Base-by-base conservation (phyloP, 345 rosid species). In the Capsella bursapastoris region DNA sequence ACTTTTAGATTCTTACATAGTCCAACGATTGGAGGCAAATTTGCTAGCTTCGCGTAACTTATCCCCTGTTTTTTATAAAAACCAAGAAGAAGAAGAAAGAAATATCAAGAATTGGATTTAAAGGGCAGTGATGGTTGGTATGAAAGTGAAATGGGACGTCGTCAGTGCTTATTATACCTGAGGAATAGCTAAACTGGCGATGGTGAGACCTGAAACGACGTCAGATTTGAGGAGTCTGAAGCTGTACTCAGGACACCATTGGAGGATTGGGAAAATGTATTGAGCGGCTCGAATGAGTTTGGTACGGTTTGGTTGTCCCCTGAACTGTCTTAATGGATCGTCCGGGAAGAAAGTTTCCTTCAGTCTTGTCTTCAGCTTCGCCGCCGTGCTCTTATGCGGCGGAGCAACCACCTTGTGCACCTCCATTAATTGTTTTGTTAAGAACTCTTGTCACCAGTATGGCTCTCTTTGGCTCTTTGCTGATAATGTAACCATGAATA, bases 101-200 rank as follows among this genome's bases (percentile, higher is more conserved):
- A 28, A 47, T 12, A 53, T 45, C 45, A 62, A 75, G 57, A 60
- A 47, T 56, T 62, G 13, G 66, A 57, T 47, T 49, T 25, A 7
- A 68, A 22, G 22, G 10, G 15, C 6, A 25, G 13, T 71, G 25
- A 3, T 50, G 41, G 10, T 16, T 71, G 50, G 10, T 50, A 3
- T 6, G 18, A 58, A 67, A 13, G 9, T 37, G 45, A 67, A 62
- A 76, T 52, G 57, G 35, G 50, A 41, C 56, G 34, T 60, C 45
- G 69, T 61, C 13, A n/a, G 57, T 29, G 57, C 29, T 9, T 15
- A 27, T 60, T 41, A 88, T 41, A 88, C 97, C 96, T 92, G 98
- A 47, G 97, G 99, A 81, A 95, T 95, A 80, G 99, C 99, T 66
- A 95, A 79, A 84, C 99, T 95, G 35, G 99, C 97, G 82, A 95